These are phyloP conservation scores for Fusarium tjaetaba DNA, from an alignment of 2,329 filamentous ascomycete genomes.

Conservation along the genomic window DNA sequence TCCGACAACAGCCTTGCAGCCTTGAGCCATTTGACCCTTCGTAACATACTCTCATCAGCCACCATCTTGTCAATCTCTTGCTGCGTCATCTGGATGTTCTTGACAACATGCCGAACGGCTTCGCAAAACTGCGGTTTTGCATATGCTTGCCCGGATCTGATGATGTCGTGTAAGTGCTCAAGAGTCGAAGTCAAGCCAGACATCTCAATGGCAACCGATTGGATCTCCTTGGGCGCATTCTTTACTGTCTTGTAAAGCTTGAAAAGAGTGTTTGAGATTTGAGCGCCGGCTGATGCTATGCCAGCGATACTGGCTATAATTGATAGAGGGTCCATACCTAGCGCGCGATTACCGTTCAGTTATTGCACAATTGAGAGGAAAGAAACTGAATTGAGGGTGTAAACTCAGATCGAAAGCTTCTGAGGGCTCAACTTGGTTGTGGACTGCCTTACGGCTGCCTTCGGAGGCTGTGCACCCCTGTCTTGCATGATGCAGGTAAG, in stretches of 20 bases:
- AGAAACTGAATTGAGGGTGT: background rate
- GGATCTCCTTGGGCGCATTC: constrained; percentile 10
- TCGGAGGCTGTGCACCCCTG: constrained; percentile 9
- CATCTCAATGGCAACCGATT: constrained; percentile 17
- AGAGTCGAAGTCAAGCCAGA: background rate
- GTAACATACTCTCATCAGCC: background rate
- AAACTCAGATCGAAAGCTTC: background rate
- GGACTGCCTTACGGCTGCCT: constrained; percentile 18
- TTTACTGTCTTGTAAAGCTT: constrained; percentile 1
- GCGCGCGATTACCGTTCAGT: background rate
- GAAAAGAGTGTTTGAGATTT: constrained; percentile 19
- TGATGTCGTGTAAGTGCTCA: constrained; percentile 17
- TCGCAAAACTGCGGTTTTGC: constrained; percentile 3
- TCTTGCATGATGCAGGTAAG: constrained; percentile 1
- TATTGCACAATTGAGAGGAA: background rate
- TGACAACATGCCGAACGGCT: background rate
- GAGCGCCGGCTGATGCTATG: constrained; percentile 21
- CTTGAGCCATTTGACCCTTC: constrained; percentile 5
- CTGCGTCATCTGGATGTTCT: constrained; percentile 12
- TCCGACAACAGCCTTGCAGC: constrained; percentile 13
- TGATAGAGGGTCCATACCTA: constrained; percentile 30
- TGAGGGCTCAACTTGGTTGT: background rate
- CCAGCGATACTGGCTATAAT: constrained; percentile 28
- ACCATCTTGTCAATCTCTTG: background rate
- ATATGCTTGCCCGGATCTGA: background rate